Evolutionary conservation across 192 early-diverging fungal genomes (phyloP).

Genomic region (Backusella westeae): DNA sequence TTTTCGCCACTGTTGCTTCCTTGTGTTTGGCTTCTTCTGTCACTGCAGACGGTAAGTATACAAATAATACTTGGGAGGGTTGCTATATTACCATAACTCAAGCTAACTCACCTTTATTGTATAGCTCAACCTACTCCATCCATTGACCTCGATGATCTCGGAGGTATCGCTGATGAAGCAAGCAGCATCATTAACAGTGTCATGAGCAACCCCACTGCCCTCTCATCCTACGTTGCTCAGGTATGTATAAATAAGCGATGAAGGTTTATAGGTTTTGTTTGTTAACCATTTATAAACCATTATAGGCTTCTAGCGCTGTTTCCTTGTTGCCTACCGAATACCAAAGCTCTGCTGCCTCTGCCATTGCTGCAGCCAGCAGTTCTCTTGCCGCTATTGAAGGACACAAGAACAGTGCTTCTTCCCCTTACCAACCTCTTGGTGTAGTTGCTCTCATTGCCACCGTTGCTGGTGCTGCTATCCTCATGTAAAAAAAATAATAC

Average conservation of each 20-base stretch:
- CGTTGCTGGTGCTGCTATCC: neutral
- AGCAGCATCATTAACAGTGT: neutral
- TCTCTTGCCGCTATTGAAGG: neutral
- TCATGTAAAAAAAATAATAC: neutral
- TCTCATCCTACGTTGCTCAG: neutral
- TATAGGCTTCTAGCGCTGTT: neutral
- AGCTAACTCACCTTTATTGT: neutral
- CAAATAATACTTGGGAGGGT: neutral
- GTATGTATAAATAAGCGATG: neutral
- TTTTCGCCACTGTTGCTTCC: neutral
- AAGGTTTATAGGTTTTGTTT: neutral
- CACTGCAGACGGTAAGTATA: neutral
- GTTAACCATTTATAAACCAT: neutral
- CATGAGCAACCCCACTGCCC: neutral
- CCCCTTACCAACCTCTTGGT: neutral
- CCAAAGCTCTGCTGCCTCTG: conserved; percentile 1
- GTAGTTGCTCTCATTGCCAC: neutral
- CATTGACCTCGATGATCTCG: neutral
- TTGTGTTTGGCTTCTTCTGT: neutral
- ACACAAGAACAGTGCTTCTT: neutral
- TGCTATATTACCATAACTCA: neutral
- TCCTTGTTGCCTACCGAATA: neutral
- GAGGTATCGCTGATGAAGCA: neutral
- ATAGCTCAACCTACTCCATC: neutral
- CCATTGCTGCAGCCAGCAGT: neutral